Evolutionary conservation across 192 early-diverging fungal genomes (phyloP).

Genomic region (Entrophospora sp.): DNA sequence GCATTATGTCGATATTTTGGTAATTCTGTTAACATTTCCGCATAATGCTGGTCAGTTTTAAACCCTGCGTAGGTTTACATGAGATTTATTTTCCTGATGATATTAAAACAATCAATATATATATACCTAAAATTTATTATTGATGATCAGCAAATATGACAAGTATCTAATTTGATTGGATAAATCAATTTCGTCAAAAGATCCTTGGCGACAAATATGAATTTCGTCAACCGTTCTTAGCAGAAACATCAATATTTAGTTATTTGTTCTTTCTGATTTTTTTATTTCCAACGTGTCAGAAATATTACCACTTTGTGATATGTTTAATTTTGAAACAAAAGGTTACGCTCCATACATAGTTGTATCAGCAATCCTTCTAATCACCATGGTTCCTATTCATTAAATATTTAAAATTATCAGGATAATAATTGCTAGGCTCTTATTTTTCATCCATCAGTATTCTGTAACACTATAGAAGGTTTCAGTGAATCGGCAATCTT

Average conservation of each 20-base stretch:
- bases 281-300: constrained; percentile 1
- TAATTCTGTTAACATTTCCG: too few species aligned
- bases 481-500: not conserved
- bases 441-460: not conserved
- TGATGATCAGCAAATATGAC: too few species aligned
- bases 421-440: not conserved
- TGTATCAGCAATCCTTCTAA: not conserved
- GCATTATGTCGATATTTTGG: too few species aligned
- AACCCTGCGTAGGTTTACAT: too few species aligned
- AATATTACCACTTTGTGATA: constrained; percentile 4
- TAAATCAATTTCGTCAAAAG: too few species aligned
- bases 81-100: too few species aligned
- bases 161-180: too few species aligned
- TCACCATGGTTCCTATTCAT: not conserved
- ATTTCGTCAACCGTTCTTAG: too few species aligned
- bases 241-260: not conserved
- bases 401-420: not conserved
- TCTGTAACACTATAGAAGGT: not conserved
- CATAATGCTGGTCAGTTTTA: too few species aligned
- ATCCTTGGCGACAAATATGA: too few species aligned
- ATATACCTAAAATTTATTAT: too few species aligned
- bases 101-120: too few species aligned
- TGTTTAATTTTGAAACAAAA: constrained; percentile 1
- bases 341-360: not conserved
- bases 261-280: not conserved